Evolutionary conservation across 208 protist genomes (phyloP), one percentile per base, ranked within the genome.

Genomic region (Herpetomonas tarakana): DNA sequence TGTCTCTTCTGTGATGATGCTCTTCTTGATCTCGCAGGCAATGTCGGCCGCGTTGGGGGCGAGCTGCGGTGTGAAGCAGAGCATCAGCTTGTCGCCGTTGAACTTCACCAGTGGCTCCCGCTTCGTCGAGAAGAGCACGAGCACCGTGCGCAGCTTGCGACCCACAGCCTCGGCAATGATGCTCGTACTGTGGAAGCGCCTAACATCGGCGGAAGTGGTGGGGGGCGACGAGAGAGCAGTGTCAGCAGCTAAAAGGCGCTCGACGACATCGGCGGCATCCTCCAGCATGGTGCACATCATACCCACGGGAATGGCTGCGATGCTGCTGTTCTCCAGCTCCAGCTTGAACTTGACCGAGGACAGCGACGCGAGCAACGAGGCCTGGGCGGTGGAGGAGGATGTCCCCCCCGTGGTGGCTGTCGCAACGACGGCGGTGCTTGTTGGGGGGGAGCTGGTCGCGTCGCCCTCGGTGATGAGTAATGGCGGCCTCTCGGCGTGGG

Each of bases 101-200:
- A 77, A 70, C 26, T 67, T 64, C 24, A 79, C 86, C 24, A 82
- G 59, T 4, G 79, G 68, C 3, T 63, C 53, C 18, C 82, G 74
- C 11, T 71, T 62, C 1, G 79, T 71, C 2, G 82, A 77, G 61
- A 86, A 93, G 63, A 93, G 80, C 41, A 90, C 77, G 19, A 81
- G 53, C 1, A 88, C 78, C 27, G 76, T 63, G 14, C 66, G 66
- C 38, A 93, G 56, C 11, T 62, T 71, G 26, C 74, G 74, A 28
- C 58, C 53, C 3, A 90, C 51, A 12, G 61, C 68, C 21, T 81
- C 71, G 26, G 69, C 65, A 19, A 93, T 52, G 60, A 93, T 76
- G 1, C 46, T 24, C n/a, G 75, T 61, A n/a, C 75, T 76, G 68
- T 82, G 78, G 46, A 84, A 89, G 4, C 52, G 46, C 24, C 44